phyloP scores from a whole-genome alignment of 306 rosid species.

The Begonia masoniana region DNA sequence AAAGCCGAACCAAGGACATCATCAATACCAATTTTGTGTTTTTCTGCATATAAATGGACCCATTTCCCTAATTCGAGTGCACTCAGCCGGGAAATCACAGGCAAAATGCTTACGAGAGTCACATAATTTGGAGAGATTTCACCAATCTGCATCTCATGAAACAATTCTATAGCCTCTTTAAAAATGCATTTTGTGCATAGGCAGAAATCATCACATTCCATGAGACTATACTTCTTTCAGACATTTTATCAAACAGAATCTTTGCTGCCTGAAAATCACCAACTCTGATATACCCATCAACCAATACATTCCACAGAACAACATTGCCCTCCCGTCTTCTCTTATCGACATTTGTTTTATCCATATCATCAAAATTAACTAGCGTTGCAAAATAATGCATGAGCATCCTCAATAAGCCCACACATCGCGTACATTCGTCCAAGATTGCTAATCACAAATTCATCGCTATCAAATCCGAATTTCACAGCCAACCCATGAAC shows the following conservation, averaged over 20 bases:
- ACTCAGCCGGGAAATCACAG: too few relatives aligned
- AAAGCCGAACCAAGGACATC: too few relatives aligned
- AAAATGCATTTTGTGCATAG: slow-evolving; percentile 50
- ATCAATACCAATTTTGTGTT: too few relatives aligned
- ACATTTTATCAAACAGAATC: slow-evolving; percentile 42
- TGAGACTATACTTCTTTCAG: slow-evolving; percentile 53
- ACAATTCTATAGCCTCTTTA: slow-evolving; percentile 41
- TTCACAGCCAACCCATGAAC: too few relatives aligned
- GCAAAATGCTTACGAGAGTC: too few relatives aligned
- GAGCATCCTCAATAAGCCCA: slow-evolving; percentile 40
- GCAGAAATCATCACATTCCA: slow-evolving; percentile 72
- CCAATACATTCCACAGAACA: slow-evolving; percentile 57
- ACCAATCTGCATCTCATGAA: slow-evolving; percentile 43
- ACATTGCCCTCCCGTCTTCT: slow-evolving; percentile 45
- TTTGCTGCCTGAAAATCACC: slow-evolving; percentile 37
- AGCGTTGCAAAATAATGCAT: slow-evolving; percentile 36
- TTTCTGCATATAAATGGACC: too few relatives aligned
- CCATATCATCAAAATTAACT: slow-evolving; percentile 10
- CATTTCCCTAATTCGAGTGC: too few relatives aligned
- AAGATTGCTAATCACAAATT: slow-evolving; percentile 40
- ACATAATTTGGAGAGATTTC: slow-evolving; percentile 36
- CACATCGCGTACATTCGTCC: slow-evolving; percentile 66
- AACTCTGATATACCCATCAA: slow-evolving; percentile 53
- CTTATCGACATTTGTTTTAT: slow-evolving; percentile 12
- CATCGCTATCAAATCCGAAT: too few relatives aligned